Evolutionary conservation across 306 rosid genomes (phyloP).

Genomic region (Cicer pinnatifidum): DNA sequence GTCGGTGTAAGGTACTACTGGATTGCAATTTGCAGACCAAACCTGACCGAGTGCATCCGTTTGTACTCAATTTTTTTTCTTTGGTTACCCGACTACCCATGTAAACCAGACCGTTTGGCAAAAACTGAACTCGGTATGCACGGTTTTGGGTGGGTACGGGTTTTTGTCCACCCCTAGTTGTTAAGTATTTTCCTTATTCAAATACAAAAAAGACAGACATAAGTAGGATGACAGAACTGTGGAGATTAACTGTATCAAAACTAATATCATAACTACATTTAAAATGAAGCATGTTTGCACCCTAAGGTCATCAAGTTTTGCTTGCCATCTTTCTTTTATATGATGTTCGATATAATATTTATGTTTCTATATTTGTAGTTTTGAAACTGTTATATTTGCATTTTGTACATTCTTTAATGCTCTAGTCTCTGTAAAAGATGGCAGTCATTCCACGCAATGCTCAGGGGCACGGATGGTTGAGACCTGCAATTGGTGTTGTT

Average conservation of each 20-base stretch:
- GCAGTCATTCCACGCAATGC: conserved; percentile 90
- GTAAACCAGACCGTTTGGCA: no score
- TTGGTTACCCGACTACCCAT: no score
- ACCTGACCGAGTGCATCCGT: no score
- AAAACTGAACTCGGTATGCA: no score
- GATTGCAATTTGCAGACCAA: no score
- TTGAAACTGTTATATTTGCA: conserved; percentile 31
- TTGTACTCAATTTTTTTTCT: no score
- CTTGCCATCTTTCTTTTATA: conserved; percentile 26
- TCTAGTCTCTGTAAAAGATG: conserved; percentile 63
- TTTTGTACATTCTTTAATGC: conserved; percentile 38
- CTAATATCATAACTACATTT: conserved; percentile 32
- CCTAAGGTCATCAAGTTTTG: conserved; percentile 18
- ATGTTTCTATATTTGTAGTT: conserved; percentile 34
- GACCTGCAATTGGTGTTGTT: conserved; percentile 94
- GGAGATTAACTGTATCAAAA: conserved; percentile 8
- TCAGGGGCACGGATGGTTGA: conserved; percentile 99
- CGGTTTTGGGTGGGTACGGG: no score
- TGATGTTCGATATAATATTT: conserved; percentile 34
- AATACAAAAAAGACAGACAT: conserved; percentile 31
- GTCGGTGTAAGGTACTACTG: no score
- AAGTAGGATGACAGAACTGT: background rate
- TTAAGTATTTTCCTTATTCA: conserved; percentile 16
- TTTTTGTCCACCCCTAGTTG: no score
- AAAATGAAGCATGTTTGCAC: conserved; percentile 30